Conservation (phyloP, 2,329 filamentous ascomycete species). For the Sporothrix protearum region DNA sequence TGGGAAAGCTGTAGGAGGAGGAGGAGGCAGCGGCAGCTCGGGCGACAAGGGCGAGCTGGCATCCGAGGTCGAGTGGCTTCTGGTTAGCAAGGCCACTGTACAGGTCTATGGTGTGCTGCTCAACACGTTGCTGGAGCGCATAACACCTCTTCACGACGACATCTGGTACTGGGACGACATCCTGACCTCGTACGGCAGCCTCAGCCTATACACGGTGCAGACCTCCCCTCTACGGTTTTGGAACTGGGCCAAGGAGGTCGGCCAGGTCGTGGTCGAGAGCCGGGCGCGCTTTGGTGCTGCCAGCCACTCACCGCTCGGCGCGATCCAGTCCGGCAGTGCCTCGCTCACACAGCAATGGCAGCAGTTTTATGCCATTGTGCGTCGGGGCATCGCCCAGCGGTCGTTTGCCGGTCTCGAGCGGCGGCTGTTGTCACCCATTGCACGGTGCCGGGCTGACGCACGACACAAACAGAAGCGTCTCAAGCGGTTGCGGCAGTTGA, state of each 20-base stretch:
- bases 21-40: background rate
- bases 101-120: slow-evolving; percentile 82
- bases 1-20: background rate
- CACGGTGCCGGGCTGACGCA: slow-evolving; percentile 70
- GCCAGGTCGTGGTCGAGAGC: slow-evolving; percentile 66
- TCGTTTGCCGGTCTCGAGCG: slow-evolving; percentile 68
- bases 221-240: slow-evolving; percentile 75
- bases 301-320: slow-evolving; percentile 28
- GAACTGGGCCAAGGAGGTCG: slow-evolving; percentile 53
- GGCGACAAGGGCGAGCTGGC: slow-evolving; percentile 54
- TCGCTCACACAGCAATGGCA: slow-evolving; percentile 54
- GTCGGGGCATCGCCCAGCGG: slow-evolving; percentile 68
- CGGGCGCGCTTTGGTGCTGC: slow-evolving; percentile 41
- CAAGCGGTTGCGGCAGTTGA: slow-evolving; percentile 70
- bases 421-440: slow-evolving; percentile 73
- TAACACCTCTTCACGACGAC: slow-evolving; percentile 77
- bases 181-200: slow-evolving; percentile 71
- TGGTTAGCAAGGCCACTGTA: slow-evolving; percentile 87
- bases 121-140: slow-evolving; percentile 74
- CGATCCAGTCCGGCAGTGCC: slow-evolving; percentile 28
- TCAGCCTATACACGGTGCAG: slow-evolving; percentile 79
- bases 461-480: slow-evolving; percentile 69
- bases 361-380: slow-evolving; percentile 77
- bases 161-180: slow-evolving; percentile 96
- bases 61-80: slow-evolving; percentile 81